These are phyloP conservation scores for Candida ponderosae DNA, from an alignment of 805 yeast species.

Conservation along the genomic window DNA sequence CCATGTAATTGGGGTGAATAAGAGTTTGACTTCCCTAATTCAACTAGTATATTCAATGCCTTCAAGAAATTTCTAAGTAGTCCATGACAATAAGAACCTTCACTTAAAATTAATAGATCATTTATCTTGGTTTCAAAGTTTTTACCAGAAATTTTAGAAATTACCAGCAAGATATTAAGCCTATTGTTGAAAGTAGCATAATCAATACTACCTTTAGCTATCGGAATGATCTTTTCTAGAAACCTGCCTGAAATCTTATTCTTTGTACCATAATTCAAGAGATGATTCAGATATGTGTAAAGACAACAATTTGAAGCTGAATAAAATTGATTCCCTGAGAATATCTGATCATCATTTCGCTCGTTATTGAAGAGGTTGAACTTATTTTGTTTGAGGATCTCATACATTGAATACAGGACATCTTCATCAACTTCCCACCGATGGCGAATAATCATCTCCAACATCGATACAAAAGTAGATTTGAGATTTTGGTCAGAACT, in stretches of 20 bases:
- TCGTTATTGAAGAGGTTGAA: slow-evolving; percentile 14
- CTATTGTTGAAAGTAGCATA: slow-evolving; percentile 14
- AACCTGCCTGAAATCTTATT: slow-evolving; percentile 7
- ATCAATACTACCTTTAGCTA: slow-evolving; percentile 9
- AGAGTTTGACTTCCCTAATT: not conserved
- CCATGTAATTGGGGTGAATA: not conserved
- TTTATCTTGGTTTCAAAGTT: slow-evolving; percentile 10
- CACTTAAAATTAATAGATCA: slow-evolving; percentile 5
- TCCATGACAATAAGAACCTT: slow-evolving; percentile 2
- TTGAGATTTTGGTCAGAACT: slow-evolving; percentile 1
- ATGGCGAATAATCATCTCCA: slow-evolving; percentile 2
- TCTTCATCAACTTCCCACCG: slow-evolving; percentile 11
- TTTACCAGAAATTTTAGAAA: slow-evolving; percentile 8
- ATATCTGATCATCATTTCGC: slow-evolving; percentile 2
- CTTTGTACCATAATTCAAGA: slow-evolving; percentile 4
- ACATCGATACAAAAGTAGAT: slow-evolving; percentile 4
- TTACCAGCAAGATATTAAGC: slow-evolving; percentile 11
- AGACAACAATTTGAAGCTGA: slow-evolving; percentile 4
- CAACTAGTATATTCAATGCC: slow-evolving; percentile 1
- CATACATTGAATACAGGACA: slow-evolving; percentile 9
- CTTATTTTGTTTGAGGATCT: slow-evolving; percentile 12
- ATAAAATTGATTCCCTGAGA: slow-evolving; percentile 3
- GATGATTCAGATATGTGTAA: slow-evolving; percentile 12
- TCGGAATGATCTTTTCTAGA: slow-evolving; percentile 15
- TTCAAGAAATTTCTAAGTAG: slow-evolving; percentile 4